Evolutionary conservation across 2,329 filamentous ascomycete species (phyloP), one percentile per base, ranked within the genome.

Genomic region (Exophiala dermatitidis): DNA sequence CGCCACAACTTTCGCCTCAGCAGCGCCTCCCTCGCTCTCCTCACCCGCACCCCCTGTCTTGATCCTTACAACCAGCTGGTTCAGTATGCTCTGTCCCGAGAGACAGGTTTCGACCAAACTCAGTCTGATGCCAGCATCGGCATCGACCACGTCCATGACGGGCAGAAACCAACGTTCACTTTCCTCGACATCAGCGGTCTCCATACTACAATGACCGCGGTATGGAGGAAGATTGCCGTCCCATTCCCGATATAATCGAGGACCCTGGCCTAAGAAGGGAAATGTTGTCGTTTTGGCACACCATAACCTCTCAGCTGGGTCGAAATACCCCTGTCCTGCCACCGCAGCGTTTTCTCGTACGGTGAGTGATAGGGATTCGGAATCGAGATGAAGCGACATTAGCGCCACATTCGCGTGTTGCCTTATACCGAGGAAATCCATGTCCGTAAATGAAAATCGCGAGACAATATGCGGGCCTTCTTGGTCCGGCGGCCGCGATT

Each of bases 321-420:
- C 61, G 41, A 66, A 71, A 47, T 80, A 75, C 29, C 68, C 68
- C 8, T 77, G 75, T 5, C 68, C 68, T 2, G 76, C 68, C 69
- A 75, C 78, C 31, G 71, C 68, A 62, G 77, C 70, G 54, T 83
- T 82, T 57, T 82, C 77, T 32, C 77, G 71, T 26, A 84, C 63
- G 62, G 82, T 81, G 9, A 84, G 66, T 58, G 69, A 65, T 9
- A 66, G 57, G 8, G 68, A 64, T 48, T 74, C 71, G 29, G 69
- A 70, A 59, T 81, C 78, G 33, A 85, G 68, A 4, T 71, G 70
- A 3, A 85, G 62, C 36, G 69, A 68, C 29, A 77, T 70, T 4
- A 85, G 67, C 4, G 66, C 67, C 1, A 81, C 80, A 2, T 69
- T 71, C 8, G 73, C 69, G 9, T 75, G 67, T 65, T 84, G 81